These are phyloP conservation scores for Periconia sp. DNA, from an alignment of 2,329 filamentous ascomycete species.

Conservation along the genomic window DNA sequence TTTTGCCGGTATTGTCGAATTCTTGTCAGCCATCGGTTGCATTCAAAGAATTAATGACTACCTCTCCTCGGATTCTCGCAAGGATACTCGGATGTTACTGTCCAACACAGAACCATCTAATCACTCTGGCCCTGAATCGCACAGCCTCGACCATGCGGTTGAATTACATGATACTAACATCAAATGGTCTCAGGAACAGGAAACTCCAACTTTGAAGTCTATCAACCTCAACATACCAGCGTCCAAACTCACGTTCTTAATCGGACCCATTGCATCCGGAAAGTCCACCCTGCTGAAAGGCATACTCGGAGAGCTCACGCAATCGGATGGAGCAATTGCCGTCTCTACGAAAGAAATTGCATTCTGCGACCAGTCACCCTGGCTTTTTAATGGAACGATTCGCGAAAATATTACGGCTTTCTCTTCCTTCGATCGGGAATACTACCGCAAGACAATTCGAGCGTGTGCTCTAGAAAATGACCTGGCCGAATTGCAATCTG, in stretches of 20 bases:
- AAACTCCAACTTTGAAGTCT: background rate
- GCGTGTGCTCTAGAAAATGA: slow-evolving; percentile 25
- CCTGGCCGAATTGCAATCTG: slow-evolving; percentile 11
- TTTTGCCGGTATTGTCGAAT: slow-evolving; percentile 6
- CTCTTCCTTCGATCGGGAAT: slow-evolving; percentile 19
- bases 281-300: slow-evolving; percentile 44
- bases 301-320: slow-evolving; percentile 19
- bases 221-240: slow-evolving; percentile 3
- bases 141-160: too few relatives aligned
- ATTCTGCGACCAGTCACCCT: slow-evolving; percentile 37
- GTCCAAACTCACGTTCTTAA: slow-evolving; percentile 10
- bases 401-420: slow-evolving; percentile 30
- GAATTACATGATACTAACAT: too few relatives aligned
- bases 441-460: slow-evolving; percentile 30
- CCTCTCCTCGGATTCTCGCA: too few relatives aligned
- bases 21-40: slow-evolving; percentile 10
- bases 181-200: too few relatives aligned
- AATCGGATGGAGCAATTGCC: slow-evolving; percentile 8
- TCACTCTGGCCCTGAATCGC: too few relatives aligned
- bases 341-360: slow-evolving; percentile 14
- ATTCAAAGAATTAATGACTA: slow-evolving; percentile 12
- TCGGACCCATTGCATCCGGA: slow-evolving; percentile 18
- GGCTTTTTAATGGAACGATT: slow-evolving; percentile 34
- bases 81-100: too few relatives aligned
- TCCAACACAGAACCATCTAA: too few relatives aligned